Evolutionary conservation across 2,329 filamentous ascomycete genomes (phyloP).

Genomic region (Beauveria varroae): DNA sequence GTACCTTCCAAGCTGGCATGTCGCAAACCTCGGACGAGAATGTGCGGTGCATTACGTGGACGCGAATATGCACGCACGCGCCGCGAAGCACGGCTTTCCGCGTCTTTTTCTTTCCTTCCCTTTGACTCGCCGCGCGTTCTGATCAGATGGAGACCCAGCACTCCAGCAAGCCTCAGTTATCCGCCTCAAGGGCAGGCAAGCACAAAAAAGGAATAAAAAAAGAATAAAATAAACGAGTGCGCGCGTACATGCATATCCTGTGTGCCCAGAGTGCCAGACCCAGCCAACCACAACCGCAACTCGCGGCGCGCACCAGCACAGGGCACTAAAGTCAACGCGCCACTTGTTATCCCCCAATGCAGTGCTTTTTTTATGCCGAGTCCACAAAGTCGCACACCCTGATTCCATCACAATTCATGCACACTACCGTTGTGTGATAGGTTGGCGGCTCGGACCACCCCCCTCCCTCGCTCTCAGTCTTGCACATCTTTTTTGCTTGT

Average conservation of each 20-base stretch:
- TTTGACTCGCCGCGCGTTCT: background rate
- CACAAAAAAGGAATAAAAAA: background rate
- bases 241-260: background rate
- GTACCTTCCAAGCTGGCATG: constrained; percentile 5
- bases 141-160: background rate
- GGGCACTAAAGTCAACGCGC: background rate
- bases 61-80: constrained; percentile 8
- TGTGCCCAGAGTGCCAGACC: background rate
- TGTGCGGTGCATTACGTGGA: background rate
- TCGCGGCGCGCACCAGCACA: constrained; percentile 1
- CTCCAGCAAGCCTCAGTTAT: background rate
- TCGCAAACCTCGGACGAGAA: constrained; percentile 5
- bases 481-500: background rate
- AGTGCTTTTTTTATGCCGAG: constrained; percentile 7
- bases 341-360: background rate
- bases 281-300: background rate
- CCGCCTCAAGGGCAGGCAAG: constrained; percentile 4
- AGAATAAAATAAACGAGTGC: background rate
- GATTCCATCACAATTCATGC: constrained; percentile 9
- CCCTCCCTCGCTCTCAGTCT: background rate
- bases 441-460: constrained; percentile 9
- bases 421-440: constrained; percentile 7
- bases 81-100: background rate
- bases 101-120: background rate
- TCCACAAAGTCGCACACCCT: background rate